Base-by-base conservation (phyloP, 345 rosid species). In the Syzygium grande region DNA sequence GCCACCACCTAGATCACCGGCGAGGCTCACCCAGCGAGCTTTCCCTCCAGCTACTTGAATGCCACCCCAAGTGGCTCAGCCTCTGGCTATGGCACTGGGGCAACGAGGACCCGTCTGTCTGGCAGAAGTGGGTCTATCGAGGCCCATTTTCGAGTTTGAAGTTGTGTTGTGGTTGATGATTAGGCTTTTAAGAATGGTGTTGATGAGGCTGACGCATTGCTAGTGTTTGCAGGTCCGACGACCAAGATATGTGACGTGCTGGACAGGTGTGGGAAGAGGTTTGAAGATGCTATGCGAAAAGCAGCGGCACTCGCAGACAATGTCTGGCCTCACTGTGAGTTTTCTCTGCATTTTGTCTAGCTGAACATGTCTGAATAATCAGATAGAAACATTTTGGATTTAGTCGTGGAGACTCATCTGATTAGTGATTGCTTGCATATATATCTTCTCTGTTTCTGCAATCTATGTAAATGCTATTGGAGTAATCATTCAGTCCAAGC, bases 271-370 rank as follows among this genome's bases (percentile, higher is more conserved):
- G 98, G 95, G 84, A 96, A 90, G 88, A 95, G 86, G 84, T 55
- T 93, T 53, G 98, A 94, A 23, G 92, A 90, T 84, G 96, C 89
- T 68, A 88, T 94, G 52, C 90, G 92, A 89, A 93, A 92, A 89
- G 97, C 96, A 2, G 96, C 93, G 89, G 77, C 85, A 38, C 83
- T 94, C 73, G 98, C 29, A 30, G 84, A 80, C 16, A 46, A 80
- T 27, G 30, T 80, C 52, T 46, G 84, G 53, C 49, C 0, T 80
- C 84, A 46, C n/a, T 52, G n/a, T 21, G 17, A 46, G 84, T 80
- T 58, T 27, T 58, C 0, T 58, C n/a, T 58, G 23, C 12, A 23
- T 15, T 23, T 80, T 46, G 0, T 46, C 41, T 43, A 25, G 25
- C 43, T 21, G 3, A 41, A 38, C 30, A 80, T 46, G 27, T 11